Percentiles rank a stretch among this genome's conserved stretches.
phyloP scores from a whole-genome alignment of 306 rosid genomes.

The Sesbania bispinosa region DNA sequence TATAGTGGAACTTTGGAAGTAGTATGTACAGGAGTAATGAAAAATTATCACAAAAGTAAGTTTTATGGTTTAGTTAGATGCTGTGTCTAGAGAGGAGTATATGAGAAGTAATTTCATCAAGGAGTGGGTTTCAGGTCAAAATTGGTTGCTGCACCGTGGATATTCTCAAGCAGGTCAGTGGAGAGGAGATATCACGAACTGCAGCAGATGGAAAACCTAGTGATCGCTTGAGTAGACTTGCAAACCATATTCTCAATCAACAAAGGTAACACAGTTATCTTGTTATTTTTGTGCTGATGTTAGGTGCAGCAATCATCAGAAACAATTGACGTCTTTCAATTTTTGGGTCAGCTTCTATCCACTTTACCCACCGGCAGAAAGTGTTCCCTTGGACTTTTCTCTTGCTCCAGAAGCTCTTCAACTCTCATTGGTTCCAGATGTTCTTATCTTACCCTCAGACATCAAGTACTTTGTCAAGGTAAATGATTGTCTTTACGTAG shows the following conservation, averaged over 20 bases:
- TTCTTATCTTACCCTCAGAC: slow-evolving; percentile 91
- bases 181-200: slow-evolving; percentile 85
- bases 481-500: slow-evolving; percentile 6
- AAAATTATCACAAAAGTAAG: not conserved
- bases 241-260: slow-evolving; percentile 73
- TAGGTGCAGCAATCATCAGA: slow-evolving; percentile 1
- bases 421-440: slow-evolving; percentile 63
- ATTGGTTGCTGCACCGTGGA: slow-evolving; percentile 85
- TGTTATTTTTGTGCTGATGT: not conserved
- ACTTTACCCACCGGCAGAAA: slow-evolving; percentile 83
- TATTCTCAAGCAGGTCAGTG: slow-evolving; percentile 87
- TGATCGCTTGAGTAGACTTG: slow-evolving; percentile 87
- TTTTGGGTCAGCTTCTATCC: slow-evolving; percentile 84
- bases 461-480: slow-evolving; percentile 86
- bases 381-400: slow-evolving; percentile 82
- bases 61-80: slow-evolving; percentile 19
- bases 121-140: slow-evolving; percentile 65
- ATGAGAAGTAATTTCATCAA: not conserved
- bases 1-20: no score
- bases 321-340: slow-evolving; percentile 10
- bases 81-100: slow-evolving; percentile 11
- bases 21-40: no score
- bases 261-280: slow-evolving; percentile 43
- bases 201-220: slow-evolving; percentile 53
- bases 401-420: slow-evolving; percentile 81